Percentiles rank a stretch among this genome's conserved stretches.
phyloP scores from a whole-genome alignment of 225 moss, liverwort and hornwort genomes.

The Straminergon stramineum region DNA sequence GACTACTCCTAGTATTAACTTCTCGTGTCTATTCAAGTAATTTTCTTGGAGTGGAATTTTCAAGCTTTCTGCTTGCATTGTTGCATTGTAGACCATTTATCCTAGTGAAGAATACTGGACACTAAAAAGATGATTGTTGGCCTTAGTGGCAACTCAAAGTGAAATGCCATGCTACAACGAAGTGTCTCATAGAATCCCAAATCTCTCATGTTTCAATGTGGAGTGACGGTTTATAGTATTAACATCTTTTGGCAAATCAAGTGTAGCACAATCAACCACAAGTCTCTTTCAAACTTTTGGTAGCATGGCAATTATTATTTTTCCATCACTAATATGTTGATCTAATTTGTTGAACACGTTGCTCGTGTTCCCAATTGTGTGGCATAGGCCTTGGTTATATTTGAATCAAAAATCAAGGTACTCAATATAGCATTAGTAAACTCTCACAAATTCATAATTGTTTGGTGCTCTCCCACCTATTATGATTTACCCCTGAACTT shows the following conservation, averaged over 20 bases:
- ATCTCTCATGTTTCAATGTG: neutral
- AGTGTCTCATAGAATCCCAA: neutral
- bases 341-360: neutral
- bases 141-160: neutral
- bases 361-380: fast-evolving
- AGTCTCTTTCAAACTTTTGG: neutral
- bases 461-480: fast-evolving
- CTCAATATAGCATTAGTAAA: neutral
- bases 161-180: neutral
- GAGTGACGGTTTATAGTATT: neutral
- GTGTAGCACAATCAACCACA: neutral
- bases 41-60: neutral
- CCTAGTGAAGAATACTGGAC: neutral
- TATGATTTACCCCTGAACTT: neutral
- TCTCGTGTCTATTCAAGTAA: neutral
- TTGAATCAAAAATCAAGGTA: neutral
- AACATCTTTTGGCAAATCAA: neutral
- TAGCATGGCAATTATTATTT: neutral
- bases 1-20: neutral
- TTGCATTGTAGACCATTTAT: neutral
- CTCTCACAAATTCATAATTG: neutral
- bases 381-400: neutral
- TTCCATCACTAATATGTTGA: neutral
- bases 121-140: neutral
- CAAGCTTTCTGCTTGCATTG: neutral